Base-by-base conservation (phyloP, 345 rosid species). In the Triadica sebifera region DNA sequence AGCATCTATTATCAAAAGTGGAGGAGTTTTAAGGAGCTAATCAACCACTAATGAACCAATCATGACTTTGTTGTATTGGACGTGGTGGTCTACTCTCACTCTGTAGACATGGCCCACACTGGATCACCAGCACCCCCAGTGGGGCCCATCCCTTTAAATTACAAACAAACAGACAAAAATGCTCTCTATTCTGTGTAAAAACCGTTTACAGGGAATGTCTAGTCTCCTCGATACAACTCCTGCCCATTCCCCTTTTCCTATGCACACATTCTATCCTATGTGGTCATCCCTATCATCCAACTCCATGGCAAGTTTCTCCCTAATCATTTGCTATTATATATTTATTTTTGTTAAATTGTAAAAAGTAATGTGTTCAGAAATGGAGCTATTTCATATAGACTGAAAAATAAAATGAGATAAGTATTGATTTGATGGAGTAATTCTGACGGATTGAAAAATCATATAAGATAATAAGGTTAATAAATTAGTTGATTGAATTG, bases 31-130 rank as follows among this genome's bases (percentile, higher is more conserved):
- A 66, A 38, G 83, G 67, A 82, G 79, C 67, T 55, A n/a, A 73
- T 74, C 72, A 51, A 29, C 61, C 88, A 81, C 66, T 83, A 76
- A 85, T 79, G 88, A 78, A 70, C 82, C 82, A 81, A 86, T 81
- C 81, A 84, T 84, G 80, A 41, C 49, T 5, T 57, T 46, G 76
- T 63, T 71, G 69, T 43, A 16, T n/a, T 64, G 49, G 55, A 12
- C 56, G 56, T 66, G 74, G 76, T 49, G 76, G 72, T 74, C 64
- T 39, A 65, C 69, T 45, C 47, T 20, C 12, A n/a, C 4, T 39
- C 24, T 38, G 68, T 24, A n/a, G 17, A 8, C 61, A 61, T 2
- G 66, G 72, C 45, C 57, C 57, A 55, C 63, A 39, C 71, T 69
- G 53, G 51, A 58, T 47, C 66, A 25, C n/a, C n/a, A n/a, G n/a